Evolutionary conservation across 345 rosid genomes (phyloP), one percentile per base, ranked within the genome.

Genomic region (Sonneratia alba): DNA sequence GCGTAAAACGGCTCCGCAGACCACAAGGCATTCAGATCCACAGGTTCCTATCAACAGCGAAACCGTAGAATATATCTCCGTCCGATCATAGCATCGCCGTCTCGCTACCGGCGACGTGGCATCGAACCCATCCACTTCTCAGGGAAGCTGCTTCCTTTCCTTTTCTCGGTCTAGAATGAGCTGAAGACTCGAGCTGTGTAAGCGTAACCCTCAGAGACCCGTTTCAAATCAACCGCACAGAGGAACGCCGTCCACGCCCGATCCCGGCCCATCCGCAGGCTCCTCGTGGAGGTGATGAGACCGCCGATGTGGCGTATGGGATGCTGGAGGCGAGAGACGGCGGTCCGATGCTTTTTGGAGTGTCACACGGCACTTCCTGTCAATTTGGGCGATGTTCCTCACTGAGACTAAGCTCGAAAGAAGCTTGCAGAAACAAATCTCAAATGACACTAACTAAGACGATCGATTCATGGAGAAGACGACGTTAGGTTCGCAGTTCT

Each of bases 281-380:
- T 27, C 76, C 65, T 16, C 51, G 16, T 12, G 43, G 56, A 48
- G 42, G 49, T 36, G 67, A 72, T 36, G 38, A 56, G 65, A 32
- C 27, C 9, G 21, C 70, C 16, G 10, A 62, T 67, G 48, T 56
- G 79, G 76, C 24, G 80, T 78, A 70, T 47, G 77, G 77, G 74
- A 66, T 67, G 36, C 3, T 48, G 74, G 62, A 12, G 32, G 67
- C 74, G 55, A 12, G 43, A 38, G 51, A 56, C 0, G 38, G 13
- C 42, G 70, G 74, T 73, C 62, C 71, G 55, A 66, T 61, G 70
- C 66, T 49, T 73, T 36, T 70, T 81, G 71, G 73, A 80, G 87
- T 82, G 89, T 86, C 89, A 86, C 79, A 86, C 89, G 86, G 85
- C 89, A 83, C 89, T 86, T 83, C 87, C 87, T 86, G 83, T 85